Evolutionary conservation across 1,284 basidiomycete genomes (phyloP).

Genomic region (Schizophyllum amplum): DNA sequence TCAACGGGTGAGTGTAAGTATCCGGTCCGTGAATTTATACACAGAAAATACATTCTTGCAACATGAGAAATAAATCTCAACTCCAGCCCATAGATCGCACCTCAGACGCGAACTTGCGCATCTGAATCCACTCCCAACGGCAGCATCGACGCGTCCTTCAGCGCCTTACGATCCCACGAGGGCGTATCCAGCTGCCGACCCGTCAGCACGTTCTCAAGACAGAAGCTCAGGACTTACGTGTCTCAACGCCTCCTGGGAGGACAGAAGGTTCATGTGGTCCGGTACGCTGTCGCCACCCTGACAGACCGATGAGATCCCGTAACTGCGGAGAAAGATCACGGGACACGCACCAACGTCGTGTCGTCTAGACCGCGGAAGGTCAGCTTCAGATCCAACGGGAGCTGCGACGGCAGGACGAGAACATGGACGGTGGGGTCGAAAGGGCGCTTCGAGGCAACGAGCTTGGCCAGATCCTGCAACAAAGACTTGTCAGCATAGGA

Average conservation of each 20-base stretch:
- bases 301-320: conserved; percentile 7
- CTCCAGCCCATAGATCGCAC: background rate
- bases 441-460: conserved; percentile 43
- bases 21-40: no score
- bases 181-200: conserved; percentile 29
- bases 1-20: no score
- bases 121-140: conserved; percentile 38
- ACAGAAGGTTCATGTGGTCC: conserved; percentile 74
- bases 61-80: no score
- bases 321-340: conserved; percentile 1
- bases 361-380: conserved; percentile 64
- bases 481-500: conserved; percentile 2
- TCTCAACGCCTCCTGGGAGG: conserved; percentile 41
- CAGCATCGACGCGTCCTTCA: conserved; percentile 42
- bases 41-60: no score
- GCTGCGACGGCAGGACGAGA: conserved; percentile 58
- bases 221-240: conserved; percentile 37
- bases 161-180: conserved; percentile 27
- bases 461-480: conserved; percentile 43
- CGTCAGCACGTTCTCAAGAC: background rate
- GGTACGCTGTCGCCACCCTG: conserved; percentile 56
- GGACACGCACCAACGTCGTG: conserved; percentile 38
- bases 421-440: conserved; percentile 66
- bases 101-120: background rate
- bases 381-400: conserved; percentile 60